phyloP scores from a whole-genome alignment of 345 rosid genomes.

The Populus euphratica region DNA sequence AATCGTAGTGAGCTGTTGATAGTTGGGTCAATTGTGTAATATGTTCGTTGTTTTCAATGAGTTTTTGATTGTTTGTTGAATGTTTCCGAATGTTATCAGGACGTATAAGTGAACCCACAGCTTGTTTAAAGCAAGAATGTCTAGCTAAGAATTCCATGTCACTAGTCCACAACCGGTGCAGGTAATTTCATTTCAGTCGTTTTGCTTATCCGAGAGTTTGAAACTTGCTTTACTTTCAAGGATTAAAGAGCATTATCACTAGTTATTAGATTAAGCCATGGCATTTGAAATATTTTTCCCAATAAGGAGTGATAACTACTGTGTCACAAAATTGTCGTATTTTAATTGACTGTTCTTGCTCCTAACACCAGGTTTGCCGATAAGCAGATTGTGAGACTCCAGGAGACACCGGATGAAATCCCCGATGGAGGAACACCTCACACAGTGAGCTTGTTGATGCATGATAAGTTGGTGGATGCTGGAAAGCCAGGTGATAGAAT shows the following conservation, averaged over 20 bases:
- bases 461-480: slow-evolving; percentile 89
- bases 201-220: neutral
- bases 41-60: neutral
- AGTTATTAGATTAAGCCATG: neutral
- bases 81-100: slow-evolving; percentile 39
- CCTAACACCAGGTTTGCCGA: slow-evolving; percentile 68
- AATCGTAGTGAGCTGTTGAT: slow-evolving; percentile 18
- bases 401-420: slow-evolving; percentile 96
- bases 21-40: neutral
- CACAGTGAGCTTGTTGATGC: slow-evolving; percentile 93
- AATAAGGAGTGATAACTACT: neutral
- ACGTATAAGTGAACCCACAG: slow-evolving; percentile 69
- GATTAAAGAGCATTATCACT: neutral
- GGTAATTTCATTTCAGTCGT: slow-evolving; percentile 37
- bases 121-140: slow-evolving; percentile 77
- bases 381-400: slow-evolving; percentile 98
- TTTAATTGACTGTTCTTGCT: neutral
- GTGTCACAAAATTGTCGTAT: slow-evolving; percentile 1
- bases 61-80: slow-evolving; percentile 9
- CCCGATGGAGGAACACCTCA: slow-evolving; percentile 99
- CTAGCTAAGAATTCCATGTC: slow-evolving; percentile 87
- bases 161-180: slow-evolving; percentile 87
- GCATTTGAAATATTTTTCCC: too few species aligned
- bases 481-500: slow-evolving; percentile 98
- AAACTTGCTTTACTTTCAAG: neutral